These are phyloP conservation scores for Candida tibetensis DNA, from an alignment of 805 yeast species.

Conservation along the genomic window DNA sequence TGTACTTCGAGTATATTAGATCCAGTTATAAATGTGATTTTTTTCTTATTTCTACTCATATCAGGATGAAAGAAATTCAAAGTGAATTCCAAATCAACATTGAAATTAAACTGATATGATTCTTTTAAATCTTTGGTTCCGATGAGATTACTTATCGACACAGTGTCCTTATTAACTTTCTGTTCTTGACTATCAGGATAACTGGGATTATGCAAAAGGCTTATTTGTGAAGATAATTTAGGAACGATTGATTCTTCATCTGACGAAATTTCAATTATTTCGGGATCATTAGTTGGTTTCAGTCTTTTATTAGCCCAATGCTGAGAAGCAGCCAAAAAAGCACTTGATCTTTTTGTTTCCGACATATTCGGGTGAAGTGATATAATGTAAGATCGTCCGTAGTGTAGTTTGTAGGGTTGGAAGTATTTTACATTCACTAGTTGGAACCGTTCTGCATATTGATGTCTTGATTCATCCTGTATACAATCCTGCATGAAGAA, in stretches of 20 bases:
- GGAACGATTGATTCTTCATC: neutral
- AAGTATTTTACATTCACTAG: too few species aligned
- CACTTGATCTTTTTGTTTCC: constrained; percentile 15
- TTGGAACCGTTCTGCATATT: too few species aligned
- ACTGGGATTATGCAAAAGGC: constrained; percentile 28
- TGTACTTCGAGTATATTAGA: constrained; percentile 13
- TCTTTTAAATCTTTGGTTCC: constrained; percentile 31
- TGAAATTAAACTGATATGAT: constrained; percentile 49
- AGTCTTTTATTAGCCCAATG: constrained; percentile 19
- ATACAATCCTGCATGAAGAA: too few species aligned
- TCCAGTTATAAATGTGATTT: constrained; percentile 32
- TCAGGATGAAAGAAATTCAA: constrained; percentile 29
- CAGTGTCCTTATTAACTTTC: constrained; percentile 24
- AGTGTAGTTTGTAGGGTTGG: too few species aligned
- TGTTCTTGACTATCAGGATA: constrained; percentile 11
- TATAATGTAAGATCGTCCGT: too few species aligned
- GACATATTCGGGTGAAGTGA: too few species aligned
- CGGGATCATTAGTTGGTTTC: neutral
- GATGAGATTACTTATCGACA: constrained; percentile 25
- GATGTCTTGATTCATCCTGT: too few species aligned
- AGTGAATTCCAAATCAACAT: constrained; percentile 41
- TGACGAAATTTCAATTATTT: constrained; percentile 3
- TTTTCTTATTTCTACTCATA: constrained; percentile 15
- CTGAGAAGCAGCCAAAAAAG: constrained; percentile 21
- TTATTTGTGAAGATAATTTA: constrained; percentile 17